A percentile compares a stretch with the other conserved stretches of the same genome.
phyloP scores from a whole-genome alignment of 805 yeast genomes.

The Wickerhamomyces ciferrii region DNA sequence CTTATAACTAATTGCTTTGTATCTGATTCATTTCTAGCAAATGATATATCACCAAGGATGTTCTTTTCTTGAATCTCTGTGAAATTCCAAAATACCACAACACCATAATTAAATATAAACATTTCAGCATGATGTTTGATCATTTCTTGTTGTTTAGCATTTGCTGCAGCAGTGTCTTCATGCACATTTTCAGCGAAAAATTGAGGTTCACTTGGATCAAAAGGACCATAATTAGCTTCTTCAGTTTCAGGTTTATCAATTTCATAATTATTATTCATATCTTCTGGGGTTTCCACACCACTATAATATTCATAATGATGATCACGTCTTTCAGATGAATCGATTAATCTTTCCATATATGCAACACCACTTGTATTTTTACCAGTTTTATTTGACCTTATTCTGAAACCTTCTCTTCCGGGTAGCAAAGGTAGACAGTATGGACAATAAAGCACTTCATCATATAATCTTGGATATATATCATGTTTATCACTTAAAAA shows the following conservation, averaged over 20 bases:
- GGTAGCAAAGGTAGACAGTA: constrained; percentile 83
- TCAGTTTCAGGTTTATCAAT: constrained; percentile 26
- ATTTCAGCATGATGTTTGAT: constrained; percentile 68
- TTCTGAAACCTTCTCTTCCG: constrained; percentile 73
- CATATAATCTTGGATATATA: constrained; percentile 82
- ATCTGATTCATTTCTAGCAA: constrained; percentile 37
- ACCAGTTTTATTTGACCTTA: constrained; percentile 54
- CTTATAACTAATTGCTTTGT: constrained; percentile 52
- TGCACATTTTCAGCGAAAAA: constrained; percentile 54
- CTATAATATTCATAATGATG: constrained; percentile 90
- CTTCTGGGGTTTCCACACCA: constrained; percentile 60
- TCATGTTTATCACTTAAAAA: constrained; percentile 70
- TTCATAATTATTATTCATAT: constrained; percentile 39
- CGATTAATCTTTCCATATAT: constrained; percentile 70
- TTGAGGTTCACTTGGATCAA: constrained; percentile 92
- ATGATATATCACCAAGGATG: constrained; percentile 80
- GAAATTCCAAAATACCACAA: constrained; percentile 97
- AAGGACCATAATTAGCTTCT: constrained; percentile 40
- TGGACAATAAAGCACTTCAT: constrained; percentile 90
- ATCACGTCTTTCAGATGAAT: constrained; percentile 79
- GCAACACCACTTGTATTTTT: constrained; percentile 34
- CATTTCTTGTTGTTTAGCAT: constrained; percentile 15
- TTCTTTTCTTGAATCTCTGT: constrained; percentile 90
- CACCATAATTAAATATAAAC: constrained; percentile 88
- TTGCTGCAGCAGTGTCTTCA: constrained; percentile 9